phyloP scores from a whole-genome alignment of 768 basidiomycete species.

The Phaeotremella fagi region DNA sequence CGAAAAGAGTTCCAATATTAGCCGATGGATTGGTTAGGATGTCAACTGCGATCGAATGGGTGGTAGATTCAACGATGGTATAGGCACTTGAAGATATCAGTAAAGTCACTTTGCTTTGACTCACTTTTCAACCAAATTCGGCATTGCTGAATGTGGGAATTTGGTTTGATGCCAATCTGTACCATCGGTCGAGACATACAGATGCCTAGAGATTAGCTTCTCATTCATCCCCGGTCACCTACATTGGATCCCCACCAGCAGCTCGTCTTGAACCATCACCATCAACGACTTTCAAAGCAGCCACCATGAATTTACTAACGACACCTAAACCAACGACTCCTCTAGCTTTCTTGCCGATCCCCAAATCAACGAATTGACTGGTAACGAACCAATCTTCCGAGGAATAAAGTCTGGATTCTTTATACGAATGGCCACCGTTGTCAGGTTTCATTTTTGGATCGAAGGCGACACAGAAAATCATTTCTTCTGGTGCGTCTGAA shows the following conservation, averaged over 20 bases:
- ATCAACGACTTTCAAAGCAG: constrained; percentile 71
- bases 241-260: constrained; percentile 43
- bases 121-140: constrained; percentile 8
- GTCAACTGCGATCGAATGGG: constrained; percentile 89
- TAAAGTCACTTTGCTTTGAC: no score
- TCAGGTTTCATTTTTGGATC: constrained; percentile 54
- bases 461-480: constrained; percentile 86
- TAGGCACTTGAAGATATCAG: constrained; percentile 56
- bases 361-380: constrained; percentile 68
- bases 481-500: constrained; percentile 63
- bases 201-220: constrained; percentile 23
- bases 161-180: constrained; percentile 78
- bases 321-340: constrained; percentile 92
- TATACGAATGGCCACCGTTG: constrained; percentile 53
- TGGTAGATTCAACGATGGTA: constrained; percentile 89
- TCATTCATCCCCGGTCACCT: constrained; percentile 1
- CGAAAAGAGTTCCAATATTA: constrained; percentile 82
- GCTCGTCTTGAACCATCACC: constrained; percentile 39
- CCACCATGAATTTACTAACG: constrained; percentile 86
- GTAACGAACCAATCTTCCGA: constrained; percentile 78
- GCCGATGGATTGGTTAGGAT: constrained; percentile 63
- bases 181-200: constrained; percentile 83
- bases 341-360: constrained; percentile 74
- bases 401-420: constrained; percentile 65
- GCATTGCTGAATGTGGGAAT: constrained; percentile 68